A percentile compares a stretch with the other conserved stretches of the same genome.
These are phyloP conservation scores for Jamesozyma piceae DNA, from an alignment of 805 yeast genomes.

Conservation along the genomic window DNA sequence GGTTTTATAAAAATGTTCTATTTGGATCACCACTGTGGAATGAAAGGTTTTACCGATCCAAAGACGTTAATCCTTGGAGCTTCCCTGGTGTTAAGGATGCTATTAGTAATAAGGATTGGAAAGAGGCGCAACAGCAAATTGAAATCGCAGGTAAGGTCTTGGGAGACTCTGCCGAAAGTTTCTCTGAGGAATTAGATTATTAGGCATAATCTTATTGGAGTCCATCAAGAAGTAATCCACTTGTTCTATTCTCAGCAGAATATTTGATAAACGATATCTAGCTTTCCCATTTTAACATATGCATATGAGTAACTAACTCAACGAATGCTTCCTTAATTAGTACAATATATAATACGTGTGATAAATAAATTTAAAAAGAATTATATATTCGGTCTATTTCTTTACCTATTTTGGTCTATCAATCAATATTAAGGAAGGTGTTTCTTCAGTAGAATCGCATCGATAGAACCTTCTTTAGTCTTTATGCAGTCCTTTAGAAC, in stretches of 20 bases:
- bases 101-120: slow-evolving; percentile 41
- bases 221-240: no score
- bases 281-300: no score
- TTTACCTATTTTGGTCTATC: no score
- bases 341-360: no score
- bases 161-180: slow-evolving; percentile 19
- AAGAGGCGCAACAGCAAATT: slow-evolving; percentile 44
- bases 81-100: slow-evolving; percentile 73
- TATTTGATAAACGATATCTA: neutral
- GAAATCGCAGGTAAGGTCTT: slow-evolving; percentile 34
- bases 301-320: no score
- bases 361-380: no score
- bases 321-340: no score
- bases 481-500: slow-evolving; percentile 1
- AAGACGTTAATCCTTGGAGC: slow-evolving; percentile 32
- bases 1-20: slow-evolving; percentile 59
- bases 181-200: slow-evolving; percentile 16
- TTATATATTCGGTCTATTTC: no score
- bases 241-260: neutral
- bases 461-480: slow-evolving; percentile 7
- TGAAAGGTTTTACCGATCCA: slow-evolving; percentile 31
- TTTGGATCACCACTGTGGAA: slow-evolving; percentile 58
- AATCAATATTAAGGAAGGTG: neutral
- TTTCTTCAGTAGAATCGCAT: slow-evolving; percentile 17
- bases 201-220: no score